Percentiles rank a stretch among this genome's conserved stretches.
Evolutionary conservation across 352 stramenopile genomes (phyloP).

Genomic region (Aphanomyces euteiches): DNA sequence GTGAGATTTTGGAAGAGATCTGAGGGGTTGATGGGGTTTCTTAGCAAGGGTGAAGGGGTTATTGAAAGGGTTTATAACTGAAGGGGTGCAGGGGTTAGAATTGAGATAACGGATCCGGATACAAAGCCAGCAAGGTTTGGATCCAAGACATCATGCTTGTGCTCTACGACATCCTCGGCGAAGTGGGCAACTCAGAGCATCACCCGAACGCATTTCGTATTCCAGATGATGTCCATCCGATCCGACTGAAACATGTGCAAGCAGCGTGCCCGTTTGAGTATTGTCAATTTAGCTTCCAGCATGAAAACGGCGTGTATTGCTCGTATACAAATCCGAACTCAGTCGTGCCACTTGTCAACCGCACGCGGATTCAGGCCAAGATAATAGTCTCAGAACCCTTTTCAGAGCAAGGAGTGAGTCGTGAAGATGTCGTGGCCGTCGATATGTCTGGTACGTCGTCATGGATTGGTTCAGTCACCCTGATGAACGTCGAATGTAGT

Average conservation of each 20-base stretch:
- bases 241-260: conserved; percentile 59
- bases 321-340: conserved; percentile 68
- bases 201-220: conserved; percentile 28
- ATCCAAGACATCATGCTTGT: conserved; percentile 20
- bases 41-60: no score
- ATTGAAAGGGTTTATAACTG: no score
- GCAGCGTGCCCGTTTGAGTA: conserved; percentile 64
- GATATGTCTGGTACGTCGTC: conserved; percentile 27
- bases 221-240: conserved; percentile 21
- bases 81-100: no score
- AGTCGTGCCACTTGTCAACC: conserved; percentile 54
- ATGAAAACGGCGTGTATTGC: conserved; percentile 59
- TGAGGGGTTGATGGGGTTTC: no score
- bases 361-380: conserved; percentile 38
- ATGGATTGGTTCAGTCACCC: no score
- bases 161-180: conserved; percentile 29
- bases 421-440: conserved; percentile 16
- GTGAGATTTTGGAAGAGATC: no score
- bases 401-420: conserved; percentile 31
- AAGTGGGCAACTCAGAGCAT: conserved; percentile 10
- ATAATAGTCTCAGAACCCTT: conserved; percentile 67
- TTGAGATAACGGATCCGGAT: no score
- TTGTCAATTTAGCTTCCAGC: conserved; percentile 77
- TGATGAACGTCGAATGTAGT: no score
- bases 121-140: no score